phyloP scores from a whole-genome alignment of 768 basidiomycete species.

The Russula sp. region DNA sequence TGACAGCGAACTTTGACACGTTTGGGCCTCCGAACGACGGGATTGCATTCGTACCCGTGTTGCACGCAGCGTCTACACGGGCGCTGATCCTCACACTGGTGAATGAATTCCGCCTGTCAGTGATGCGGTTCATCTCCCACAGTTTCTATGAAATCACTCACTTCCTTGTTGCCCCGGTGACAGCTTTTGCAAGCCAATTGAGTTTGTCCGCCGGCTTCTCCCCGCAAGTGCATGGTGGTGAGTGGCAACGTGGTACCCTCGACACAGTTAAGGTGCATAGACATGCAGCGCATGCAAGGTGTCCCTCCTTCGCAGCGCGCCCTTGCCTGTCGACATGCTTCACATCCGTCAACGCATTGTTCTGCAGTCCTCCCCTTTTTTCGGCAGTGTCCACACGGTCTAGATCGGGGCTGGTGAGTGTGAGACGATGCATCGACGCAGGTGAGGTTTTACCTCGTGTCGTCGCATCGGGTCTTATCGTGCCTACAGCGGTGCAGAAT shows the following conservation, averaged over 20 bases:
- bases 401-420: constrained; percentile 28
- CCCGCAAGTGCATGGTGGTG: constrained; percentile 27
- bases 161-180: constrained; percentile 67
- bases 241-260: constrained; percentile 40
- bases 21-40: constrained; percentile 55
- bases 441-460: constrained; percentile 45
- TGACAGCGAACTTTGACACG: constrained; percentile 59
- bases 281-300: constrained; percentile 40
- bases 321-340: constrained; percentile 53
- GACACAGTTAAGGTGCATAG: constrained; percentile 44
- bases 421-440: constrained; percentile 2
- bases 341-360: constrained; percentile 61
- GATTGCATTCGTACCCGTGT: constrained; percentile 54
- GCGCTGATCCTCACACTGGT: constrained; percentile 59
- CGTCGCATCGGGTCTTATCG: constrained; percentile 62
- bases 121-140: background rate
- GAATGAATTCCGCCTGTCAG: constrained; percentile 1
- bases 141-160: constrained; percentile 23
- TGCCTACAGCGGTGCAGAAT: constrained; percentile 41
- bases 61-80: constrained; percentile 59
- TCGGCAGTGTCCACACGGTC: constrained; percentile 57
- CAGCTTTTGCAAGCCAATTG: constrained; percentile 60
- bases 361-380: constrained; percentile 53
- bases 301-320: constrained; percentile 44
- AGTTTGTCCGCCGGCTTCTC: constrained; percentile 46